A percentile compares a stretch with the other conserved stretches of the same genome.
phyloP scores from a whole-genome alignment of 2,329 filamentous ascomycete genomes.

The Cercospora nicotianae region DNA sequence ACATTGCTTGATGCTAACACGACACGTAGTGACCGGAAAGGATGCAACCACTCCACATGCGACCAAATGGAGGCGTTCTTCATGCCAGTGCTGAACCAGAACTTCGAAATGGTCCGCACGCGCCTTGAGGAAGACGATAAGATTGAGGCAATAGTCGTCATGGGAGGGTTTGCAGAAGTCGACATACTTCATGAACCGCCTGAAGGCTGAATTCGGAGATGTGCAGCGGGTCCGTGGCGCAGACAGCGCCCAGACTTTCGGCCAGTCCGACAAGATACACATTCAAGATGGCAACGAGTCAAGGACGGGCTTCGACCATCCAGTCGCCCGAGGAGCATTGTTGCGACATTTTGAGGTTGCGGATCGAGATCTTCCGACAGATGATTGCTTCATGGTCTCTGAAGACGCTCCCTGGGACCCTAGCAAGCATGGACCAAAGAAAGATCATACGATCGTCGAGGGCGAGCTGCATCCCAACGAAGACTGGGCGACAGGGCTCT shows the following conservation, averaged over 20 bases:
- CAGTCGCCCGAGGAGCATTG: background rate
- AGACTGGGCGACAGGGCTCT: background rate
- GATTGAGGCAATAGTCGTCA: background rate
- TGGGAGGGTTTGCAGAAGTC: background rate
- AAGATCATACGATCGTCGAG: background rate
- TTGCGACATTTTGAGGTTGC: background rate
- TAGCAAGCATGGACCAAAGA: background rate
- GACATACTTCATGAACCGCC: background rate
- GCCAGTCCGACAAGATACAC: background rate
- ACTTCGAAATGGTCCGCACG: background rate
- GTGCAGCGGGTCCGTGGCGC: background rate
- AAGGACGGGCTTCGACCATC: background rate
- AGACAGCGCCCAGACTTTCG: background rate
- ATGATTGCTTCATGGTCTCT: background rate
- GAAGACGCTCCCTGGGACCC: background rate
- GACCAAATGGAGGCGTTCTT: background rate
- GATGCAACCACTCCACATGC: background rate
- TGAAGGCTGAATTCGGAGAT: background rate
- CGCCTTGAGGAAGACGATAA: background rate
- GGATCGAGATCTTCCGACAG: background rate
- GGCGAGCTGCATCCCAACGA: background rate
- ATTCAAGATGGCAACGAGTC: background rate
- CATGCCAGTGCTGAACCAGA: background rate
- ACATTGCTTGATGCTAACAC: background rate
- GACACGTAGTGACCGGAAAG: background rate